Evolutionary conservation across 805 yeast species (phyloP).

Genomic region (Nadsonia fulvescens): DNA sequence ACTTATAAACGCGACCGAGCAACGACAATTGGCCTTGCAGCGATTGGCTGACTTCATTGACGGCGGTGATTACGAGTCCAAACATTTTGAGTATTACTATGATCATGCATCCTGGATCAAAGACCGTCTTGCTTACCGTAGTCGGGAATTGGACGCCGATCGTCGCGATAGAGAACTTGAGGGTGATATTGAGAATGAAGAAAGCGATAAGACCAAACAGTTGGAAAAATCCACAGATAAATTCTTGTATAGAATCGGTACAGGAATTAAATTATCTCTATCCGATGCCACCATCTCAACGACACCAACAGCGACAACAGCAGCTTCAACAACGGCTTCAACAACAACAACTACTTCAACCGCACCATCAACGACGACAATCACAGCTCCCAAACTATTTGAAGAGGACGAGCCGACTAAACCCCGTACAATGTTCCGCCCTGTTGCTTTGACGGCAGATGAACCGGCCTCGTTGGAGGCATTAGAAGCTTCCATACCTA

Average conservation of each 20-base stretch:
- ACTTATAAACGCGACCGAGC: too few species aligned
- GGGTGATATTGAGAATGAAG: constrained; percentile 6
- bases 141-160: constrained; percentile 11
- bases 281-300: too few species aligned
- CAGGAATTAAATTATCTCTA: too few species aligned
- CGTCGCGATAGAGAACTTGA: constrained; percentile 9
- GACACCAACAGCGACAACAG: constrained; percentile 1
- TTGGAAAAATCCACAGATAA: too few species aligned
- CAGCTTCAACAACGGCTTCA: constrained; percentile 1
- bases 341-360: constrained; percentile 1
- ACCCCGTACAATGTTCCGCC: constrained; percentile 1
- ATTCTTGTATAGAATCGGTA: too few species aligned
- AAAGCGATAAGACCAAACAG: too few species aligned
- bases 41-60: too few species aligned
- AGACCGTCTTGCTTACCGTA: constrained; percentile 9
- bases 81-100: too few species aligned
- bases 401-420: constrained; percentile 4
- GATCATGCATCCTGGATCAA: constrained; percentile 14
- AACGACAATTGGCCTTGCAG: too few species aligned
- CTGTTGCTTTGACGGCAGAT: constrained; percentile 2
- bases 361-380: not conserved
- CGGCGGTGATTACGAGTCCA: too few species aligned
- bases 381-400: not conserved
- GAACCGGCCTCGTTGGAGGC: not conserved
- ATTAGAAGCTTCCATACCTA: constrained; percentile 8